phyloP scores from a whole-genome alignment of 441 rosid species.

The Pelargonium citronellum region DNA sequence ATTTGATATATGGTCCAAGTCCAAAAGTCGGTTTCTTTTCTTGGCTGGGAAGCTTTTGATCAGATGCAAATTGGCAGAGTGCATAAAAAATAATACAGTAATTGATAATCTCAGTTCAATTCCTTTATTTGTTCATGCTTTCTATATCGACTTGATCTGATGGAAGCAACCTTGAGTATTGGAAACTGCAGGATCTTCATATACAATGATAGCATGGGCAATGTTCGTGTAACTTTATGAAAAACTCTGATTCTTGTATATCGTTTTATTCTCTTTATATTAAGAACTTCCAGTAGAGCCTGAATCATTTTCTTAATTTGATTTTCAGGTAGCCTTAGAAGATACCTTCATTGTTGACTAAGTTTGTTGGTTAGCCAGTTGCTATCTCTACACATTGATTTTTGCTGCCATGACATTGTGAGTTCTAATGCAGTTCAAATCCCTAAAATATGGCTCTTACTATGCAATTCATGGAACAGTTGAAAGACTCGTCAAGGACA shows the following conservation, averaged over 20 bases:
- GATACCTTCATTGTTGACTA: background rate
- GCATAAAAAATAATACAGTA: background rate
- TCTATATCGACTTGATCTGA: background rate
- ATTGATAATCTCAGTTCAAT: background rate
- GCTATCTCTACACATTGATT: background rate
- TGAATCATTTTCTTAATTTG: background rate
- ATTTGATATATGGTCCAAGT: background rate
- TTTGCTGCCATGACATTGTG: no score
- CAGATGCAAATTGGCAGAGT: background rate
- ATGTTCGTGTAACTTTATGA: background rate
- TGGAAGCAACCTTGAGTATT: background rate
- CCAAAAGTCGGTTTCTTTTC: background rate
- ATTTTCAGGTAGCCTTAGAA: background rate
- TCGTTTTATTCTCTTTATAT: background rate
- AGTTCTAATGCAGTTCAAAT: no score
- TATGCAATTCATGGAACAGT: no score
- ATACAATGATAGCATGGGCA: background rate
- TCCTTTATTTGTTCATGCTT: background rate
- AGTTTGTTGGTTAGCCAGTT: background rate
- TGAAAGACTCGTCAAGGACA: no score
- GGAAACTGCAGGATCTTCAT: background rate
- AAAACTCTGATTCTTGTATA: background rate
- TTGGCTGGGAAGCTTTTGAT: background rate
- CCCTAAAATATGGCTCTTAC: no score
- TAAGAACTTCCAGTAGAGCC: background rate